Percentiles rank a stretch among this genome's conserved stretches.
Conservation (phyloP, 2,329 filamentous ascomycete species). For the Exophiala spinifera region DNA sequence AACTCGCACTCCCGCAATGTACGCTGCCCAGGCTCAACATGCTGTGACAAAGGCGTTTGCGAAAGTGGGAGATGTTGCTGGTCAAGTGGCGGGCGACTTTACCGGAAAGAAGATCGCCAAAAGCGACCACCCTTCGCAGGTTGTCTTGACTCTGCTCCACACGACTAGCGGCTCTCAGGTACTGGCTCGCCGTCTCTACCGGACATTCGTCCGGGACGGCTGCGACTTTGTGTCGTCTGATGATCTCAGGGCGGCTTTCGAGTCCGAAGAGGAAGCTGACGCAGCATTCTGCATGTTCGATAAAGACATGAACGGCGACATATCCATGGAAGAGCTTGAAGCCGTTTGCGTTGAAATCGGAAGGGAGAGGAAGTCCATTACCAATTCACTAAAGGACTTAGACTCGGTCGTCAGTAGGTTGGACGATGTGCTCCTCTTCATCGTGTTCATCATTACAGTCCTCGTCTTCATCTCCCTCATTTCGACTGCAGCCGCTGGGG, state of each 20-base stretch:
- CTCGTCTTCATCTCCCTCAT: slow-evolving; percentile 87
- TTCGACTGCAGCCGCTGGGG: slow-evolving; percentile 83
- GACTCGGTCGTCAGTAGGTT: slow-evolving; percentile 91
- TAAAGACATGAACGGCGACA: slow-evolving; percentile 94
- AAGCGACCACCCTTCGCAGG: slow-evolving; percentile 77
- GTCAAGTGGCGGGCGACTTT: slow-evolving; percentile 84
- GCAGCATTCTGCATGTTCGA: slow-evolving; percentile 91
- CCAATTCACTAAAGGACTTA: slow-evolving; percentile 88
- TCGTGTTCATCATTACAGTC: slow-evolving; percentile 75
- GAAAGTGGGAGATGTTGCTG: slow-evolving; percentile 81
- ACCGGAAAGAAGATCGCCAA: slow-evolving; percentile 68
- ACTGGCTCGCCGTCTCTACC: slow-evolving; percentile 81
- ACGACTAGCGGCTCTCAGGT: slow-evolving; percentile 74
- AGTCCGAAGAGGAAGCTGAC: slow-evolving; percentile 79
- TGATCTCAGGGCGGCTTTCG: slow-evolving; percentile 75
- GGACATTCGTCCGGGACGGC: slow-evolving; percentile 73
- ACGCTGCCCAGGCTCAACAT: slow-evolving; percentile 66
- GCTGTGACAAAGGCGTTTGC: slow-evolving; percentile 72
- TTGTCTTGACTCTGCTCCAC: slow-evolving; percentile 73
- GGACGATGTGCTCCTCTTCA: slow-evolving; percentile 82
- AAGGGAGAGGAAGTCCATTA: slow-evolving; percentile 90
- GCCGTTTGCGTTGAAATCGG: slow-evolving; percentile 92
- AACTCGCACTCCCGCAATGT: slow-evolving; percentile 68
- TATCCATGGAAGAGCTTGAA: slow-evolving; percentile 92
- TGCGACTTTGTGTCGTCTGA: slow-evolving; percentile 73